Evolutionary conservation across 2,329 filamentous ascomycete species (phyloP), one percentile per base, ranked within the genome.

Genomic region (Golovinomyces cichoracearum): DNA sequence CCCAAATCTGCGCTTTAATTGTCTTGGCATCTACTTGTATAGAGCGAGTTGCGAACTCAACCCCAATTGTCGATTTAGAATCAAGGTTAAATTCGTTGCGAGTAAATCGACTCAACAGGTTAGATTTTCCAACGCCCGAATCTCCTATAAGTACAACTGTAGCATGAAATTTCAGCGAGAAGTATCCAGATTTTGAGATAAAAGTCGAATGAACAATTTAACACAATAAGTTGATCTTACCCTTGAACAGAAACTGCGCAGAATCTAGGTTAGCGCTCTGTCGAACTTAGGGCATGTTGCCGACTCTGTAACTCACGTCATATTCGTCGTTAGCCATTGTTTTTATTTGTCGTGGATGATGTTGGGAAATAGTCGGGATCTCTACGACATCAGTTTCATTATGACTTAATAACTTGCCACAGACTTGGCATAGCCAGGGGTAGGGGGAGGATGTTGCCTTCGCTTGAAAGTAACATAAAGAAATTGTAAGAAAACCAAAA

Each of bases 1-100:
- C 90, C 90, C 92, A 98, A 62, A 98, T 98, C 72, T 98, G 90
- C 59, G 90, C 90, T 74, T 98, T 98, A 78, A 98, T 98, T 55
- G 90, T 98, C 76, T 98, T 98, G 63, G 83, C 82, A 68, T 98
- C 90, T 62, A 98, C 90, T 68, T 95, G 88, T 64, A 98, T 98
- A 57, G 85, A 94, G 55, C 90, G 80, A 58, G 90, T 98, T 60
- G 92, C 90, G 65, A 98, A 98, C 69, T 98, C 90, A 66, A 98
- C 90, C 61, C 90, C 90, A 68, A 98, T 98, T 59, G 90, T 98
- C 55, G 90, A 95, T 77, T 98, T 95, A 66, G 88, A 93, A 69
- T 98, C 90, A 57, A 95, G 76, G 70, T 95, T 95, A 80, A 98
- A 98, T 70, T 98, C 90, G 68, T 98, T 95, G 65, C 90, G 85